Evolutionary conservation across 2,329 filamentous ascomycete genomes (phyloP).

Genomic region (Pyrenochaeta sp.): DNA sequence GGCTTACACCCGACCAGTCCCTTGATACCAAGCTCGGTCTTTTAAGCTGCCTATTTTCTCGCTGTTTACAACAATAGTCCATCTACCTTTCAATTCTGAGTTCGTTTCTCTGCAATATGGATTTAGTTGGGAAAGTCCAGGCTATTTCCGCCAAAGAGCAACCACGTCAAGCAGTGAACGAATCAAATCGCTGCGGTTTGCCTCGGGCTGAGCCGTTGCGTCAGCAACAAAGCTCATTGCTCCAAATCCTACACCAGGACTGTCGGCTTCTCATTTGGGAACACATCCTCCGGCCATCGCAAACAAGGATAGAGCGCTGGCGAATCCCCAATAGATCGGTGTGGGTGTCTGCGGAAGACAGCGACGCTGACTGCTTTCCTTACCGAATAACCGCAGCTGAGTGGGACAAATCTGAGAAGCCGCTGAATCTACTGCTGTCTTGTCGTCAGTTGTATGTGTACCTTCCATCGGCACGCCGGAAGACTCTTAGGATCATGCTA

Average conservation of each 20-base stretch:
- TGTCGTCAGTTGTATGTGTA: constrained; percentile 16
- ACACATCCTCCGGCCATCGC: constrained; percentile 6
- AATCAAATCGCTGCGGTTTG: constrained; percentile 3
- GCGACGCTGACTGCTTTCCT: constrained; percentile 16
- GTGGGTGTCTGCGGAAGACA: neutral
- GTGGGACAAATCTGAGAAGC: constrained; percentile 7
- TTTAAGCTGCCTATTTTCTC: neutral
- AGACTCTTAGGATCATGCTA: constrained; percentile 3
- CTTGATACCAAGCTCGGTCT: neutral
- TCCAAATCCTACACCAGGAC: constrained; percentile 1
- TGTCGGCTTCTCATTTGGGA: constrained; percentile 13
- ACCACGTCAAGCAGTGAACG: constrained; percentile 3
- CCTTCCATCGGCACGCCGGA: neutral
- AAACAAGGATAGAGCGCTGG: constrained; percentile 15
- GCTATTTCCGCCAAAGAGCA: constrained; percentile 7
- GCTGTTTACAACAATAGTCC: neutral
- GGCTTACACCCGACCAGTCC: neutral
- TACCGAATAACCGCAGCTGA: constrained; percentile 11
- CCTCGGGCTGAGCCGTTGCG: neutral
- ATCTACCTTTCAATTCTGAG: neutral
- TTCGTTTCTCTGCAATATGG: neutral
- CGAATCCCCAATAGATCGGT: neutral
- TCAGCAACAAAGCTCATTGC: constrained; percentile 5
- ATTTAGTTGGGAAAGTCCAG: neutral
- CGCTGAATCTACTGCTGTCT: constrained; percentile 11